Base-by-base conservation (phyloP, 2,329 filamentous ascomycete genomes). In the Catunica adiposa region DNA sequence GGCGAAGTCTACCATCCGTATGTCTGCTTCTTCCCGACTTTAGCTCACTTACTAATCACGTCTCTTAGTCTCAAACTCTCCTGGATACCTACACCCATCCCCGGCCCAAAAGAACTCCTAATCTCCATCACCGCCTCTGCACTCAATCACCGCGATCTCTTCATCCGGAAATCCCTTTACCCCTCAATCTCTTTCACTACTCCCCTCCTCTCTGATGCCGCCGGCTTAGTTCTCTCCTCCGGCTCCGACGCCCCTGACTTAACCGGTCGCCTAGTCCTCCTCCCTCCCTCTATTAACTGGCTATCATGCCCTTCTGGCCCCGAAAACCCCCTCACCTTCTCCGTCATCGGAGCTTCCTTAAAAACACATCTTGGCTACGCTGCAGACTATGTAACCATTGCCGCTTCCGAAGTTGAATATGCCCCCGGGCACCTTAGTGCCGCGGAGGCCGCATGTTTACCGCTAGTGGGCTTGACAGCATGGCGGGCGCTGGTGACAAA, bases 61-160 rank as follows among this genome's bases (percentile, higher is more conserved):
- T 3, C 8, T 11, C 1, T 3, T 56, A 82, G 78, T 9, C 72
- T 84, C 48, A 68, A 77, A 61, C 65, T 86, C 55, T 79, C 79
- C 60, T 71, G 80, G 34, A 69, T 83, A 15, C 75, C 82, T 56
- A 73, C 75, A 60, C 84, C 84, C 25, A 73, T 71, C 1, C 83
- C 83, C 0, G 76, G 78, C 25, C 76, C 78, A 15, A 73, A 73
- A 60, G 77, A 96, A 66, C 73, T 95, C 61, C 73, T 94, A 5
- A 72, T 97, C 60, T 80, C 79, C 63, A 73, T 97, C 64, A 77
- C 78, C 37, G 86, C 89, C 53, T 86, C 83, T 1, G 84, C 90
- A 14, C 80, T 97, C 53, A 97, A 97, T 73, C 92, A 97, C 72
- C 85, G 89, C 63, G 92, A 97, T 68, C 80, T 94, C 62, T 97